Evolutionary conservation across 352 stramenopile species (phyloP).

Genomic region (Pythium oligandrum): DNA sequence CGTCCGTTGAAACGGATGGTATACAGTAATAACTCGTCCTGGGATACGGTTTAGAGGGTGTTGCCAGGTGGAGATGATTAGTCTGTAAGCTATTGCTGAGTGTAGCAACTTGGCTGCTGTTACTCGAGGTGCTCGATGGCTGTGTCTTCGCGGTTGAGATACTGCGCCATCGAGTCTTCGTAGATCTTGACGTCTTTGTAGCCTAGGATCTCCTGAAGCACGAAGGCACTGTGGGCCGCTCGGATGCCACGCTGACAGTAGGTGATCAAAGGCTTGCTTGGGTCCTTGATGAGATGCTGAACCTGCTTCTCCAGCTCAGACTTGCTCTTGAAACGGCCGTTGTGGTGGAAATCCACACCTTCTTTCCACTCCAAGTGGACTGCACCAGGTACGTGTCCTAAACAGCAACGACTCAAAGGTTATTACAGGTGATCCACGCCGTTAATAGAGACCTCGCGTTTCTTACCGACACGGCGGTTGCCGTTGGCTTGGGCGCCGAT

Average conservation of each 20-base stretch:
- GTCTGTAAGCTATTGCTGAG: too few species aligned
- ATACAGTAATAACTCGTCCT: too few species aligned
- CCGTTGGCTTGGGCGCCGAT: slow-evolving; percentile 29
- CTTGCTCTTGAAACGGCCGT: slow-evolving; percentile 58
- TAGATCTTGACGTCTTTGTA: slow-evolving; percentile 57
- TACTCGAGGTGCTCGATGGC: slow-evolving; percentile 22
- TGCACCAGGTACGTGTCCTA: slow-evolving; percentile 59
- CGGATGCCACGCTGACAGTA: slow-evolving; percentile 77
- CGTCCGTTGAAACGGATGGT: too few species aligned
- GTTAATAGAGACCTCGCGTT: too few species aligned
- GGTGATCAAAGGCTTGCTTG: slow-evolving; percentile 44
- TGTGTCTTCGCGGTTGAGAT: slow-evolving; percentile 67
- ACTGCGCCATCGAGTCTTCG: slow-evolving; percentile 77
- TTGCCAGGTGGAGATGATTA: too few species aligned
- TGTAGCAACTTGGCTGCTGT: too few species aligned
- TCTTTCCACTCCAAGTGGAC: slow-evolving; percentile 75
- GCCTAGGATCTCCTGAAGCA: slow-evolving; percentile 53
- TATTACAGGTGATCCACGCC: too few species aligned
- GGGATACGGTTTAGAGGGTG: too few species aligned
- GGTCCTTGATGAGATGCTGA: slow-evolving; percentile 33
- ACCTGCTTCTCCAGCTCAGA: slow-evolving; percentile 49
- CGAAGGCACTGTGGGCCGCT: slow-evolving; percentile 62
- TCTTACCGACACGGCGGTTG: slow-evolving; percentile 26
- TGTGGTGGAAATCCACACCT: slow-evolving; percentile 35
- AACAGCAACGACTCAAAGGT: too few species aligned